A percentile compares a stretch with the other conserved stretches of the same genome.
Conservation (phyloP, 2,329 filamentous ascomycete genomes). For the Alternaria sp. region DNA sequence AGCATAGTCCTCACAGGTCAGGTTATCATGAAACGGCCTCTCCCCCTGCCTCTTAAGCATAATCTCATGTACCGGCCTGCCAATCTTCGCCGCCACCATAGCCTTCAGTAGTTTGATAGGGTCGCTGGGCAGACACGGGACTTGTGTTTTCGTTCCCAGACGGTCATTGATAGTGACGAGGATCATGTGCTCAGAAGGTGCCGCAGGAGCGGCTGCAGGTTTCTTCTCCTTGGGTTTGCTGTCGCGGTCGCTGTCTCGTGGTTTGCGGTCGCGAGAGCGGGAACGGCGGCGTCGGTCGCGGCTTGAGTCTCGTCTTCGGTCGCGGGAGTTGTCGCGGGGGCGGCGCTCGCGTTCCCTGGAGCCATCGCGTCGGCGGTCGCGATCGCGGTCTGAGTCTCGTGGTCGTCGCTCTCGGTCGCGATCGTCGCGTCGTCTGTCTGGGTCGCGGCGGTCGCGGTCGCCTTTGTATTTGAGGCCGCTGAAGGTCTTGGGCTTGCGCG, state of each 20-base stretch:
- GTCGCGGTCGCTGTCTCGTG: constrained; percentile 14
- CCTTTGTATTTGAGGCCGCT: constrained; percentile 67
- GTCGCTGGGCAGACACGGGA: constrained; percentile 86
- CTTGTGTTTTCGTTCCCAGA: constrained; percentile 92
- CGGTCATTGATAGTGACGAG: constrained; percentile 93
- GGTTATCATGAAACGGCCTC: constrained; percentile 88
- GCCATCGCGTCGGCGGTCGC: constrained; percentile 8
- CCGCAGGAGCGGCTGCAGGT: constrained; percentile 17
- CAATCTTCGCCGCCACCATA: constrained; percentile 87
- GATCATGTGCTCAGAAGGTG: constrained; percentile 77
- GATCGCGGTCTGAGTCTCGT: constrained; percentile 23
- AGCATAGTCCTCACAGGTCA: constrained; percentile 91
- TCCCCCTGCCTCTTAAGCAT: constrained; percentile 91
- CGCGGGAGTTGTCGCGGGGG: not conserved
- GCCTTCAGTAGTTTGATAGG: constrained; percentile 87
- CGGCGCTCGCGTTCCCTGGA: constrained; percentile 2
- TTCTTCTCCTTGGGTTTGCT: constrained; percentile 14
- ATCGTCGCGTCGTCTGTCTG: constrained; percentile 13
- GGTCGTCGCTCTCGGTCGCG: constrained; percentile 34
- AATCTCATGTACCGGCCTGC: constrained; percentile 88
- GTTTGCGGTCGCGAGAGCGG: constrained; percentile 1
- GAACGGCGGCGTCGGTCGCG: constrained; percentile 4
- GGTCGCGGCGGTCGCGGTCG: constrained; percentile 13
- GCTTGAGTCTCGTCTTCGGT: constrained; percentile 4
- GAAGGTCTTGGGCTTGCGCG: constrained; percentile 46